Conservation (phyloP, 1,284 basidiomycete species). For the Ustilago trichophora region DNA sequence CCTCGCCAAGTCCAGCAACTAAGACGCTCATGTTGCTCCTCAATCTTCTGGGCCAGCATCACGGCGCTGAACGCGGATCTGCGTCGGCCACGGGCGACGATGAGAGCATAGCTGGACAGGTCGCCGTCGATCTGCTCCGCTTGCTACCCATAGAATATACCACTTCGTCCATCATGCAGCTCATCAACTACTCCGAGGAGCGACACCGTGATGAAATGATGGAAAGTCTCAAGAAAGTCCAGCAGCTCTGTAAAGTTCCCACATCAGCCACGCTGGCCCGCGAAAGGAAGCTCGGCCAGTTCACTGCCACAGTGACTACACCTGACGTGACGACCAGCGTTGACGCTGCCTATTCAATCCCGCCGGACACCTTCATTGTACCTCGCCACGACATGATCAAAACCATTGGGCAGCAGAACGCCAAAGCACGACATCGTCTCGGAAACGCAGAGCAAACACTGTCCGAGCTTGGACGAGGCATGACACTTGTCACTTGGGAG, state of each 20-base stretch:
- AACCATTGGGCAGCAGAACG: conserved; percentile 28
- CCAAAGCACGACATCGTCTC: conserved; percentile 25
- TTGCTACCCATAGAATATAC: conserved; percentile 42
- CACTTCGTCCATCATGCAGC: conserved; percentile 46
- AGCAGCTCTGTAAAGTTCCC: conserved; percentile 25
- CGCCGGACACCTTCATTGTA: conserved; percentile 39
- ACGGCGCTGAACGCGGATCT: conserved; percentile 15
- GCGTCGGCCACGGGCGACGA: neutral
- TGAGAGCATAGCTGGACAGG: conserved; percentile 4
- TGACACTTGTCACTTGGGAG: conserved; percentile 44
- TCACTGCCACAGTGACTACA: conserved; percentile 8
- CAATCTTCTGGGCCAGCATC: conserved; percentile 23
- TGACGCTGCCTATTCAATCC: neutral
- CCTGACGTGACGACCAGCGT: neutral
- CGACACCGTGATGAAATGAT: conserved; percentile 44
- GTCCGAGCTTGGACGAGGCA: conserved; percentile 34
- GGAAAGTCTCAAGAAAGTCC: conserved; percentile 37
- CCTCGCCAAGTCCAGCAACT: conserved; percentile 42
- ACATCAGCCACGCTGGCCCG: conserved; percentile 32
- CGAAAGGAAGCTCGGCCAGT: conserved; percentile 19
- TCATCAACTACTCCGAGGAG: conserved; percentile 43
- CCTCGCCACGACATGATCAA: conserved; percentile 37
- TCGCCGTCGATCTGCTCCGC: conserved; percentile 46
- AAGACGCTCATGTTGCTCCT: conserved; percentile 48
- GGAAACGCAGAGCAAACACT: neutral